Conservation (phyloP, 345 rosid species). For the Cardamine chenopodiifolia region DNA sequence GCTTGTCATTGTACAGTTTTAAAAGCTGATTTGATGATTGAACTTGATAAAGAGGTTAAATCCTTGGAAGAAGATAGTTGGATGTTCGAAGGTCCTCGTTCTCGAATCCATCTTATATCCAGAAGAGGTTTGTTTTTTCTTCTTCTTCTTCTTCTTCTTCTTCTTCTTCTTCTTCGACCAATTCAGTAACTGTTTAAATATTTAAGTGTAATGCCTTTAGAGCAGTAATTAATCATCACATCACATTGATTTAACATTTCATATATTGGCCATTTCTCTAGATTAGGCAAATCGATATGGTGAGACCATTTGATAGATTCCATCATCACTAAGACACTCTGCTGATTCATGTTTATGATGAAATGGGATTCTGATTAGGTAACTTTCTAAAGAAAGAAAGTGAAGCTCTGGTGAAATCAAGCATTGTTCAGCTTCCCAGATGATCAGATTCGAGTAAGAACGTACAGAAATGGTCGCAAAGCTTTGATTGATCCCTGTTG, state of each 20-base stretch:
- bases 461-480: neutral
- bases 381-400: constrained; percentile 27
- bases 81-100: constrained; percentile 94
- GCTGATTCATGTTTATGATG: neutral
- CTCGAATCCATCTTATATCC: constrained; percentile 73
- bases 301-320: neutral
- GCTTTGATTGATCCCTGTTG: neutral
- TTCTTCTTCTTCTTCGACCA: neutral
- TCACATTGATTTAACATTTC: neutral
- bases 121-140: constrained; percentile 58
- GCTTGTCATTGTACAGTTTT: constrained; percentile 52
- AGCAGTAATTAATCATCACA: neutral
- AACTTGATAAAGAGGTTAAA: constrained; percentile 77
- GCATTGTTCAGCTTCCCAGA: constrained; percentile 32
- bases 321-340: neutral
- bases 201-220: neutral
- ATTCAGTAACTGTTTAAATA: neutral
- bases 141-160: neutral
- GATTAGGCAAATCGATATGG: neutral
- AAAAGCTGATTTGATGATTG: constrained; percentile 75
- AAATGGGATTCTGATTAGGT: constrained; percentile 23
- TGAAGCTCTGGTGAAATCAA: constrained; percentile 20
- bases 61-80: constrained; percentile 90
- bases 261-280: neutral
- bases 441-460: constrained; percentile 19